Evolutionary conservation across 2,329 filamentous ascomycete genomes (phyloP), one percentile per base, ranked within the genome.

Genomic region (Fusarium sp.): DNA sequence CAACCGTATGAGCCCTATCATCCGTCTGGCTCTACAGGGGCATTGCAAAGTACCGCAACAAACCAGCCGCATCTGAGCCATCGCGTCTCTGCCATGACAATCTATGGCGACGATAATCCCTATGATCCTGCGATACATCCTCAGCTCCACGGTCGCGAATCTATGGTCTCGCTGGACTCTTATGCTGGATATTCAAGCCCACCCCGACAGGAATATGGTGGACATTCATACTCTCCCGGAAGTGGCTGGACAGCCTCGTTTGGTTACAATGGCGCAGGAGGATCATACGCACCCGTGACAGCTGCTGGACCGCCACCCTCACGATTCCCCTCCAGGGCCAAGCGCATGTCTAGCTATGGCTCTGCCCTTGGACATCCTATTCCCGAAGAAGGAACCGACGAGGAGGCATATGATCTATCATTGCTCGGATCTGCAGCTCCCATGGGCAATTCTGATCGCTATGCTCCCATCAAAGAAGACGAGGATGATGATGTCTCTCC

Each of bases 321-420:
- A 11, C 62, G 69, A 21, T 49, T 57, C 6, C 53, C 68, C 13
- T 72, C 74, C 1, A 66, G 56, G 49, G 55, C 61, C 15, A 63
- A 61, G 37, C 71, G 70, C 39, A 61, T 57, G 25, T 48, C 70
- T 9, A 68, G 66, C 36, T 71, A 72, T 48, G 55, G 52, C n/a
- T 65, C 70, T 8, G 53, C 68, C 2, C 25, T 69, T 25, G 64
- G 62, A 23, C 64, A 69, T 29, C 61, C 70, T 5, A 66, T 69
- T n/a, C 67, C 63, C 3, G 68, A 71, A 6, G 65, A 73, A 9
- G 76, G 75, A 8, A 56, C 69, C 7, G 76, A 81, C 46, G 77
- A 82, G 25, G 74, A 82, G 38, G 74, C 75, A 17, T 77, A 79
- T 35, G 78, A 76, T 47, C 67, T 83, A 43, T 76, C 78, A 13